A percentile compares a stretch with the other conserved stretches of the same genome.
phyloP scores from a whole-genome alignment of 164 flowering plant genomes.

The Kalanchoe fedtschenkoi region DNA sequence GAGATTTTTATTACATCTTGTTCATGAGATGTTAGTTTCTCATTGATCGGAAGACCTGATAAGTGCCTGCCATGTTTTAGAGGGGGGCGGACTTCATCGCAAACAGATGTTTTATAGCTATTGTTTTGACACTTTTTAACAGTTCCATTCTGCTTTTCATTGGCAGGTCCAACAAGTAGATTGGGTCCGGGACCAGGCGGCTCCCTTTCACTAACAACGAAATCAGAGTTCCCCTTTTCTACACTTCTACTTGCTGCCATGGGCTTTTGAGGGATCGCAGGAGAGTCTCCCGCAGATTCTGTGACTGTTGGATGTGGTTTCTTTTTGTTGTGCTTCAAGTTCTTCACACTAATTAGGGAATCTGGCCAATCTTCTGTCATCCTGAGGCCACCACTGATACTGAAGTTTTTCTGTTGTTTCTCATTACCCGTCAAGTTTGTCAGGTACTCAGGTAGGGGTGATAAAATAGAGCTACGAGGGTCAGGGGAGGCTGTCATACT shows the following conservation, averaged over 20 bases:
- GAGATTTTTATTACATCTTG: background rate
- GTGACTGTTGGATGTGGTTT: constrained; percentile 2
- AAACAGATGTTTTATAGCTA: background rate
- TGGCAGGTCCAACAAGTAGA: background rate
- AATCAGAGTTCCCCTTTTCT: background rate
- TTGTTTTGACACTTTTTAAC: background rate
- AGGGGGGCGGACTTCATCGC: background rate
- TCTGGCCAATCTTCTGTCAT: constrained; percentile 3
- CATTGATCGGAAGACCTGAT: background rate
- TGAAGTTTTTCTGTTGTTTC: background rate
- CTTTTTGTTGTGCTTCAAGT: constrained; percentile 14
- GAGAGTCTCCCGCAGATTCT: background rate
- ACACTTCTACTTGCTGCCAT: background rate
- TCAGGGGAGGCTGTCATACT: constrained; percentile 43
- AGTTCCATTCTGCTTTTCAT: background rate
- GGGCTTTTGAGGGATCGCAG: background rate
- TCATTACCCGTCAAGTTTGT: constrained; percentile 17
- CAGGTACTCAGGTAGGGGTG: constrained; percentile 46
- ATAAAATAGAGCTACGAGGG: constrained; percentile 22
- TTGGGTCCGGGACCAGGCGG: background rate
- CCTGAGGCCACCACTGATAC: background rate
- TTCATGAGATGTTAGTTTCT: background rate
- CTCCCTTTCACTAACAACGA: background rate
- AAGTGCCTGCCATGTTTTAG: background rate
- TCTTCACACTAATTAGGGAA: constrained; percentile 12